Conservation (phyloP, 495 filamentous ascomycete genomes). For the Penicillium coffeae region DNA sequence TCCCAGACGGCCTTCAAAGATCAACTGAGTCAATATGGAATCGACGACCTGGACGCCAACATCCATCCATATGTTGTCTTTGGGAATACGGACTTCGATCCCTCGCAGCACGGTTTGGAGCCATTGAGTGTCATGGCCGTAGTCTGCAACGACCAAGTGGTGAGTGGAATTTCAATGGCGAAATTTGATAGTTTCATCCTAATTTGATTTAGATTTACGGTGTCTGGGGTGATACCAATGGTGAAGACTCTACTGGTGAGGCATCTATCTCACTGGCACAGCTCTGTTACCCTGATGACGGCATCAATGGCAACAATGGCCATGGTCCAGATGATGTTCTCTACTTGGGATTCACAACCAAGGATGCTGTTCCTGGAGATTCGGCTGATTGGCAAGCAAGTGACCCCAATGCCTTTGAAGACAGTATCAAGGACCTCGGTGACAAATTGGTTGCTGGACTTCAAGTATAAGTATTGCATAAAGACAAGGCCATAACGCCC, state of each 20-base stretch:
- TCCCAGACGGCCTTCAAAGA: conserved; percentile 52
- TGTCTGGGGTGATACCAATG: conserved; percentile 67
- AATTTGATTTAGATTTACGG: conserved; percentile 47
- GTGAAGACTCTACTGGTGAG: conserved; percentile 51
- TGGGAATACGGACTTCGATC: conserved; percentile 58
- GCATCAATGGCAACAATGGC: conserved; percentile 47
- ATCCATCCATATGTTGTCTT: conserved; percentile 65
- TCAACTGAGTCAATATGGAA: conserved; percentile 37
- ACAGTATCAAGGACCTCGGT: conserved; percentile 45
- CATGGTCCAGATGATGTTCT: conserved; percentile 48
- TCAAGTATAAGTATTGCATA: neutral
- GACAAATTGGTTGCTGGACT: conserved; percentile 33
- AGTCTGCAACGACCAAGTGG: conserved; percentile 54
- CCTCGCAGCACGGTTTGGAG: conserved; percentile 47
- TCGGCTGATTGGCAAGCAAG: conserved; percentile 48
- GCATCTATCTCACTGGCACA: conserved; percentile 54
- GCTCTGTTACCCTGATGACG: conserved; percentile 48
- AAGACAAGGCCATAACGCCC: too few relatives aligned
- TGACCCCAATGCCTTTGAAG: conserved; percentile 43
- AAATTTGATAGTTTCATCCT: neutral
- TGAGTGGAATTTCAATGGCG: conserved; percentile 16
- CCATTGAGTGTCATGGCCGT: conserved; percentile 62
- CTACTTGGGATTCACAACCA: conserved; percentile 53
- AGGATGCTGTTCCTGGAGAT: conserved; percentile 44
- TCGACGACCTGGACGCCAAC: conserved; percentile 56